These are phyloP conservation scores for Albophoma yamanashiensis DNA, from an alignment of 2,329 filamentous ascomycete species.

Conservation along the genomic window DNA sequence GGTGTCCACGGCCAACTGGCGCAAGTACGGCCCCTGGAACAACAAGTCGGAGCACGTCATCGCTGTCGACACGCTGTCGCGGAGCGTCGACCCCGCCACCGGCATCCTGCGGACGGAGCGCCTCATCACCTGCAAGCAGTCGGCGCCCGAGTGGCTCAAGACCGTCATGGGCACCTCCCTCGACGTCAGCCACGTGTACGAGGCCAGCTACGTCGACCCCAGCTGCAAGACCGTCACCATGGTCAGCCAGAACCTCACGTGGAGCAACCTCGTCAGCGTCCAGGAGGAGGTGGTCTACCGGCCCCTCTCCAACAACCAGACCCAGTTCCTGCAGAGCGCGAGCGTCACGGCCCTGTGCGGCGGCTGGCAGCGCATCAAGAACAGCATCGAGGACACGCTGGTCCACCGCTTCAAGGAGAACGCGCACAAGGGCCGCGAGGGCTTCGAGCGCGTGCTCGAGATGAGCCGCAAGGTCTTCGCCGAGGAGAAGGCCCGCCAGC, in stretches of 20 bases:
- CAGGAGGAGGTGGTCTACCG: conserved; percentile 87
- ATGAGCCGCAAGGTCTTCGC: conserved; percentile 89
- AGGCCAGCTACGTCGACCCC: conserved; percentile 91
- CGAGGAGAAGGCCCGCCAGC: conserved; percentile 63
- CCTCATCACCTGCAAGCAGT: conserved; percentile 51
- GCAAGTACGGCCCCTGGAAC: conserved; percentile 98
- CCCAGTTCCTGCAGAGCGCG: conserved; percentile 79
- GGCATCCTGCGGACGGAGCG: conserved; percentile 52
- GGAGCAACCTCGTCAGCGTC: conserved; percentile 79
- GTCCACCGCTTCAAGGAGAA: conserved; percentile 88
- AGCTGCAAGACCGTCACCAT: conserved; percentile 79
- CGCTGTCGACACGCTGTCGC: conserved; percentile 84
- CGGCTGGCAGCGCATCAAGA: conserved; percentile 95
- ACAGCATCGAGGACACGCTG: conserved; percentile 86
- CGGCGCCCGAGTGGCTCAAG: conserved; percentile 69
- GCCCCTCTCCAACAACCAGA: conserved; percentile 49
- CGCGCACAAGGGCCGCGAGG: conserved; percentile 78
- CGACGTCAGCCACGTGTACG: conserved; percentile 82
- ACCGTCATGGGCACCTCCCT: conserved; percentile 62
- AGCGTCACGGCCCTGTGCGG: conserved; percentile 90
- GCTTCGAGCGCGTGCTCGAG: conserved; percentile 87
- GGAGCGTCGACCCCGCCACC: conserved; percentile 44
- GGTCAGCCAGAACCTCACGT: conserved; percentile 92
- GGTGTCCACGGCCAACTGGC: conserved; percentile 95
- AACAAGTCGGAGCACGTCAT: conserved; percentile 95